These are phyloP conservation scores for Telfairia occidentalis DNA, from an alignment of 331 rosid species.

Conservation along the genomic window DNA sequence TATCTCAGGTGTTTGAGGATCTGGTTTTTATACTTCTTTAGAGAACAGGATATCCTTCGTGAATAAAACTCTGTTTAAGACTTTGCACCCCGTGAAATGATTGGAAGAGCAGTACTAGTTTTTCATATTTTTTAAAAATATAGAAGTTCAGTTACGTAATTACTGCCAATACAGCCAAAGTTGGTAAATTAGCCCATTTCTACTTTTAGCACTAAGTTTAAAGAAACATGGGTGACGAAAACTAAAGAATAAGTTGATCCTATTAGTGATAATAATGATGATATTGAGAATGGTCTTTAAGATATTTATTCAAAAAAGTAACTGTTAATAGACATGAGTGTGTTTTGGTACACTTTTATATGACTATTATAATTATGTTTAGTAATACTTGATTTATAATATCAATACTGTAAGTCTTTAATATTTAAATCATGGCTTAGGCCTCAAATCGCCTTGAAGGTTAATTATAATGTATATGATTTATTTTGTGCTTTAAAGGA, in stretches of 20 bases:
- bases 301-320: not conserved
- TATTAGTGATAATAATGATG: not conserved
- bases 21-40: not conserved
- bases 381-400: not conserved
- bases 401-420: not conserved
- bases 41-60: not conserved
- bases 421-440: not conserved
- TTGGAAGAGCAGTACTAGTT: not conserved
- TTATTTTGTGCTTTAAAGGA: constrained; percentile 48
- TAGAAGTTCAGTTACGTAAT: not conserved
- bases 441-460: constrained; percentile 1
- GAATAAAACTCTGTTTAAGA: not conserved
- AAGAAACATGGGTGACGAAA: not conserved
- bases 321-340: not conserved
- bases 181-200: not conserved
- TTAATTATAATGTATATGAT: constrained; percentile 9
- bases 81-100: not conserved
- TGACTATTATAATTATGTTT: too few relatives aligned
- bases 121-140: not conserved
- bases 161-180: not conserved
- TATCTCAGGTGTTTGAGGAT: not conserved
- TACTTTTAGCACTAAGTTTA: not conserved
- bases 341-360: not conserved
- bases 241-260: not conserved
- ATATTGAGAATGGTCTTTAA: not conserved